These are phyloP conservation scores for Candida succiphila DNA, from an alignment of 805 yeast genomes.

Conservation along the genomic window DNA sequence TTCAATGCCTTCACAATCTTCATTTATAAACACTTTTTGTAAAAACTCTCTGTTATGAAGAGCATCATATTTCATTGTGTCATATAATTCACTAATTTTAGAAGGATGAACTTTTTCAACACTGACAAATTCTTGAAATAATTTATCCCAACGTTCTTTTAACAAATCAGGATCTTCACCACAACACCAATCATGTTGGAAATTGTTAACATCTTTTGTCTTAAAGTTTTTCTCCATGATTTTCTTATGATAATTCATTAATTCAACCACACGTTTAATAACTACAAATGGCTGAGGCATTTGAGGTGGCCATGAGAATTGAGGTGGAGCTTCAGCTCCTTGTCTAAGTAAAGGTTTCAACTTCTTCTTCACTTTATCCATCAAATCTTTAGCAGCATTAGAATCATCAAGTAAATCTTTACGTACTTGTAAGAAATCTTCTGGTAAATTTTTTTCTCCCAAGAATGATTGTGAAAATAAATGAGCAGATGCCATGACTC, in stretches of 20 bases:
- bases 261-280: constrained; percentile 85
- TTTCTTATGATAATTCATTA: constrained; percentile 84
- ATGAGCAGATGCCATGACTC: constrained; percentile 90
- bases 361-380: constrained; percentile 97
- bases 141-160: constrained; percentile 94
- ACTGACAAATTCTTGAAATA: constrained; percentile 82
- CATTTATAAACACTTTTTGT: constrained; percentile 71
- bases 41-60: constrained; percentile 87
- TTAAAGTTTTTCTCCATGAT: constrained; percentile 77
- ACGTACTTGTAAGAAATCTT: constrained; percentile 69
- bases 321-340: constrained; percentile 95
- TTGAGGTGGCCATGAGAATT: constrained; percentile 97
- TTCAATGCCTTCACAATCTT: constrained; percentile 30
- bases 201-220: constrained; percentile 49
- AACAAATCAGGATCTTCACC: constrained; percentile 88
- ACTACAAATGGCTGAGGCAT: constrained; percentile 97
- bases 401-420: constrained; percentile 92
- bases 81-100: constrained; percentile 91
- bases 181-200: constrained; percentile 90
- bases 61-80: constrained; percentile 98
- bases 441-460: constrained; percentile 61
- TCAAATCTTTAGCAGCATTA: constrained; percentile 94
- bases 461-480: constrained; percentile 69
- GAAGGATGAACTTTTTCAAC: constrained; percentile 98
- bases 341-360: constrained; percentile 88